Evolutionary conservation across 176 grass and related monocot genomes (phyloP).

Genomic region (Chrysopogon serrulatus): DNA sequence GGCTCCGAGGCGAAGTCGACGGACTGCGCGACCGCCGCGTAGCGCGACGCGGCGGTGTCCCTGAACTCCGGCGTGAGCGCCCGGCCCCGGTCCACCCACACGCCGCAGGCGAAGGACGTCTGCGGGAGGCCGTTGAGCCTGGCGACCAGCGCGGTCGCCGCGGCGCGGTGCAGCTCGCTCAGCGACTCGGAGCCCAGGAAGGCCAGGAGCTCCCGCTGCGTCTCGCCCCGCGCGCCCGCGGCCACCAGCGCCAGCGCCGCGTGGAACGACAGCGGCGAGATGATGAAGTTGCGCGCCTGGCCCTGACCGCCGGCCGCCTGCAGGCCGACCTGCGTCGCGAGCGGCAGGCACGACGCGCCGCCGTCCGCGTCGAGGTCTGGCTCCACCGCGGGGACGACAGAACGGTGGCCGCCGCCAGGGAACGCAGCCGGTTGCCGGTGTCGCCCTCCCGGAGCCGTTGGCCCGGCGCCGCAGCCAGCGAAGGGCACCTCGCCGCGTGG

Average conservation of each 20-base stretch:
- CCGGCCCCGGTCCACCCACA: neutral
- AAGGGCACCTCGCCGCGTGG: neutral
- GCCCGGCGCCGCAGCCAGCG: neutral
- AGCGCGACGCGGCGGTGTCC: neutral
- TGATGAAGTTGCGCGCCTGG: neutral
- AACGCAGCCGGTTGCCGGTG: neutral
- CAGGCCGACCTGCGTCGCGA: neutral
- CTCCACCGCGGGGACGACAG: neutral
- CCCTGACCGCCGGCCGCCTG: neutral
- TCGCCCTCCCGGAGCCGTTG: neutral
- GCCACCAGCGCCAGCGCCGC: constrained; percentile 26
- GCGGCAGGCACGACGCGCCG: neutral
- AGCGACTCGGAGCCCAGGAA: neutral
- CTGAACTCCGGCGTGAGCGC: neutral
- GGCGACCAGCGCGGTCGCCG: neutral
- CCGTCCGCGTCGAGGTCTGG: neutral
- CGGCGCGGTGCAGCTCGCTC: neutral
- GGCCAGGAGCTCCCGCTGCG: constrained; percentile 3
- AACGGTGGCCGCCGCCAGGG: too few species aligned
- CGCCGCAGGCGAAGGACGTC: constrained; percentile 28
- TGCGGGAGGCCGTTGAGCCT: neutral
- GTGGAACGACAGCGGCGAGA: constrained; percentile 9
- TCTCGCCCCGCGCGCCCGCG: neutral
- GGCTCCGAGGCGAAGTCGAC: neutral
- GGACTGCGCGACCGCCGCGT: neutral